A percentile compares a stretch with the other conserved stretches of the same genome.
These are phyloP conservation scores for Agrocybe praecox DNA, from an alignment of 768 basidiomycete genomes.

Conservation along the genomic window DNA sequence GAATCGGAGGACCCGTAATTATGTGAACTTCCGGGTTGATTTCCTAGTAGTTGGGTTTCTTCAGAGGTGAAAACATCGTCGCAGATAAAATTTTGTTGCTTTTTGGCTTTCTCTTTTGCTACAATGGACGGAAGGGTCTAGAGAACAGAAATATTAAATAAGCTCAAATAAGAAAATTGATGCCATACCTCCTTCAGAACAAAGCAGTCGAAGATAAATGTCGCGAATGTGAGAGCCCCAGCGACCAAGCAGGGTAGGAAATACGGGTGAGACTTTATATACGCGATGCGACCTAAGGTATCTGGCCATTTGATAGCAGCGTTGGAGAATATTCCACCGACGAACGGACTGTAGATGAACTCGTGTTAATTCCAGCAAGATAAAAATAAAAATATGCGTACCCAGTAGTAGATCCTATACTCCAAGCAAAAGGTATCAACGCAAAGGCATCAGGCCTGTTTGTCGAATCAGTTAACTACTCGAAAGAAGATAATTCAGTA, in stretches of 20 bases:
- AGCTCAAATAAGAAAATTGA: no score
- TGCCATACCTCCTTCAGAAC: slow-evolving; percentile 46
- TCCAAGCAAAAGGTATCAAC: slow-evolving; percentile 36
- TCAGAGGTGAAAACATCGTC: not conserved
- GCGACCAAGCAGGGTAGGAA: slow-evolving; percentile 50
- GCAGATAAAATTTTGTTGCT: not conserved
- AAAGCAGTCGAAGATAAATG: slow-evolving; percentile 34
- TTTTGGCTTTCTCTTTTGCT: slow-evolving; percentile 9
- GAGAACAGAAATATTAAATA: not conserved
- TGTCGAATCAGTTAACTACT: slow-evolving; percentile 21
- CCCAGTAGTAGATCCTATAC: slow-evolving; percentile 34
- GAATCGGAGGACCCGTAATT: slow-evolving; percentile 11
- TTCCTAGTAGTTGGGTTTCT: slow-evolving; percentile 8
- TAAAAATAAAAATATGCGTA: slow-evolving; percentile 11
- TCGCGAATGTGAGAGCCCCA: slow-evolving; percentile 32
- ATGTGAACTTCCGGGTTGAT: not conserved
- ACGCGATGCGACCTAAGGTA: slow-evolving; percentile 46
- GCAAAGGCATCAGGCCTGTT: slow-evolving; percentile 42
- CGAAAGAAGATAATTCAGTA: not conserved
- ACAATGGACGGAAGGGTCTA: slow-evolving; percentile 35
- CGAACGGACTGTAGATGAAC: slow-evolving; percentile 53
- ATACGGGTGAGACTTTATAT: slow-evolving; percentile 42
- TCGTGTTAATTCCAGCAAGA: not conserved
- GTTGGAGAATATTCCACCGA: slow-evolving; percentile 65
- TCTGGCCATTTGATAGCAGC: slow-evolving; percentile 62